Base-by-base conservation (phyloP, 306 rosid genomes). In the Dalbergia cultrata region DNA sequence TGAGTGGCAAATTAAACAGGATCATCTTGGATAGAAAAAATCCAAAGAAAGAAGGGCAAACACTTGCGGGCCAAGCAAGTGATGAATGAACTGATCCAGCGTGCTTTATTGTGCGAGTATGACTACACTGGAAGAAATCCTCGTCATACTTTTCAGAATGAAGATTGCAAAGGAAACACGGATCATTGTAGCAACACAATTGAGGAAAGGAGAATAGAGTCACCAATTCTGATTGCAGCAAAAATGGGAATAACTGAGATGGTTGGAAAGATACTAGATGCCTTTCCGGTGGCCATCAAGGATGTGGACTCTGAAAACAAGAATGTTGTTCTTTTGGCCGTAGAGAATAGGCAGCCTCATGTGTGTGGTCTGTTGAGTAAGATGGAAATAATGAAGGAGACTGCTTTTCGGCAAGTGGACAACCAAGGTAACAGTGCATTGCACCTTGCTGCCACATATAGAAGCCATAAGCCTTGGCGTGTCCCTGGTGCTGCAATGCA, bases 401-500 rank as follows among this genome's bases (percentile, higher is more conserved):
- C 56, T 22, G 87, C 82, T 14, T 81, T 87, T 59, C 70, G 87
- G 16, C 86, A 83, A 9, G 76, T 83, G 1, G 87, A 87, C 12
- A 75, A 17, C 10, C 16, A 67, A 1, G 90, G 90, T 26, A 86
- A 84, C 58, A 87, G 90, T 74, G 87, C 85, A 22, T 69, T 87
- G 49, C 90, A 83, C 58, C 90, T 87, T 41, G 87, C 90, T 39
- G 90, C 85, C 0, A 41, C 74, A 8, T 87, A 58, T 57, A 39
- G 31, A 68, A 43, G 6, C 62, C 77, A 54, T 63, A 61, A 6
- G 76, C 84, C 87, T 13, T 87, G 87, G 90, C 84, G 84, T 1
- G 90, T 87, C 0, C 87, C 87, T 37, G 90, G 90, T 68, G 84
- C 87, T 61, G 90, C 87, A 14, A 77, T 87, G 86, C 90, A 87